Conservation (phyloP, 2,329 filamentous ascomycete genomes). For the Mollisia scopiformis region DNA sequence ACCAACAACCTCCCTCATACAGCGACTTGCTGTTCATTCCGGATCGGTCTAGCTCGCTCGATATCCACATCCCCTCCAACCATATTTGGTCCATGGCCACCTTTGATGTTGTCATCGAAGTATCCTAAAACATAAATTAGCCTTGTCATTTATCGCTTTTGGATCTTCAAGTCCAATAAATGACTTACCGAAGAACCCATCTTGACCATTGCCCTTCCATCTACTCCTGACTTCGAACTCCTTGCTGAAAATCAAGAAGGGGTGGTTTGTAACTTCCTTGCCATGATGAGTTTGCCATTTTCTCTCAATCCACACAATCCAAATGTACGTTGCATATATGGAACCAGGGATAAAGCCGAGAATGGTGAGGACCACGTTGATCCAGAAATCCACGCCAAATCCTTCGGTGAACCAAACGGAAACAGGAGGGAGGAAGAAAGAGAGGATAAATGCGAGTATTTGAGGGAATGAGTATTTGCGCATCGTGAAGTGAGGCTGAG, state of each 20-base stretch:
- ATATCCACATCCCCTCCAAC: conserved; percentile 5
- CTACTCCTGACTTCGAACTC: conserved; percentile 5
- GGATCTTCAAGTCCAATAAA: neutral
- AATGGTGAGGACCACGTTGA: neutral
- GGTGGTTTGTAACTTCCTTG: neutral
- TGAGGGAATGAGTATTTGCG: conserved; percentile 8
- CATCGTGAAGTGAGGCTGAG: neutral
- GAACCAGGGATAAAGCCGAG: conserved; percentile 1
- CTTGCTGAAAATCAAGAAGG: conserved; percentile 1
- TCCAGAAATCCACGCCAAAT: conserved; percentile 8
- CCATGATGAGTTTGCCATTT: conserved; percentile 10
- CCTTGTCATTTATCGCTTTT: neutral
- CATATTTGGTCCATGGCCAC: conserved; percentile 1
- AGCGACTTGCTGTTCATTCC: neutral
- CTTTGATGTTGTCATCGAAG: conserved; percentile 9
- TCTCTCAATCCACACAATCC: conserved; percentile 5
- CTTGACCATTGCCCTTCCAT: conserved; percentile 8
- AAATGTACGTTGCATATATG: conserved; percentile 5
- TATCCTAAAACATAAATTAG: neutral
- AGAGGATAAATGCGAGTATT: conserved; percentile 4
- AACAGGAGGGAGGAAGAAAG: conserved; percentile 6
- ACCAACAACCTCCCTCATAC: too few species aligned
- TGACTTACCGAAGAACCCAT: conserved; percentile 7
- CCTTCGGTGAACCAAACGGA: conserved; percentile 7
- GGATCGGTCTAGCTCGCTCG: conserved; percentile 2